These are phyloP conservation scores for Fusarium denticulatum DNA, from an alignment of 2,329 filamentous ascomycete species.

Conservation along the genomic window DNA sequence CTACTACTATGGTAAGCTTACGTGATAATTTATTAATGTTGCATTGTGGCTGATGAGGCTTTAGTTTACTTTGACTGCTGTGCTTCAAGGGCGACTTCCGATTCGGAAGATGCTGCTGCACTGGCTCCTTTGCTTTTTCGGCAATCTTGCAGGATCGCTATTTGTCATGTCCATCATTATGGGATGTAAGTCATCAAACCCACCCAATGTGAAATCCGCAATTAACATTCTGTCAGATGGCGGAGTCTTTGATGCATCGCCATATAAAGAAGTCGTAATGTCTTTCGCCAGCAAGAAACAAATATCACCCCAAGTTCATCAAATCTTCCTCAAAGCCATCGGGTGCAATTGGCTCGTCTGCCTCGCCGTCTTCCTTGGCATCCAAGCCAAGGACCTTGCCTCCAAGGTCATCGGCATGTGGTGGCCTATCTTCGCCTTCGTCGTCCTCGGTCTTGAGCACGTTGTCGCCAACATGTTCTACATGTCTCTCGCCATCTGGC, in stretches of 20 bases:
- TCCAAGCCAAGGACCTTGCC: slow-evolving; percentile 60
- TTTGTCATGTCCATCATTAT: slow-evolving; percentile 60
- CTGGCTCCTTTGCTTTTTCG: slow-evolving; percentile 59
- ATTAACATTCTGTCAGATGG: slow-evolving; percentile 47
- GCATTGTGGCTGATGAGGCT: not conserved
- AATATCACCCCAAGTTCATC: slow-evolving; percentile 58
- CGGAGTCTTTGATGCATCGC: slow-evolving; percentile 53
- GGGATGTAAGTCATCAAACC: slow-evolving; percentile 43
- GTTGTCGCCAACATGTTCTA: slow-evolving; percentile 68
- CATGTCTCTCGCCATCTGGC: slow-evolving; percentile 61
- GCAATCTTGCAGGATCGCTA: slow-evolving; percentile 59
- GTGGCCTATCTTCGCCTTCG: slow-evolving; percentile 66
- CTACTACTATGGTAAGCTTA: slow-evolving; percentile 33
- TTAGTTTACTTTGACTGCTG: slow-evolving; percentile 39
- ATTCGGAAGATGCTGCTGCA: slow-evolving; percentile 41
- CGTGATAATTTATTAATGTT: fast-evolving
- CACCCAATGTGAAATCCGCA: fast-evolving
- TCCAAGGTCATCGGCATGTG: slow-evolving; percentile 66
- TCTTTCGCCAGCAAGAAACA: slow-evolving; percentile 60
- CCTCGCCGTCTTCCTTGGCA: slow-evolving; percentile 59
- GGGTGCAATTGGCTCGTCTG: slow-evolving; percentile 69
- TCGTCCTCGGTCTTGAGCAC: slow-evolving; percentile 63
- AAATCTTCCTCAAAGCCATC: slow-evolving; percentile 64
- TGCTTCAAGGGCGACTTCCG: slow-evolving; percentile 30
- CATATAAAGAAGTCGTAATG: slow-evolving; percentile 56